Percentiles rank a stretch among this genome's conserved stretches.
phyloP scores from a whole-genome alignment of 2,329 filamentous ascomycete genomes.

The Cadophora sp. region DNA sequence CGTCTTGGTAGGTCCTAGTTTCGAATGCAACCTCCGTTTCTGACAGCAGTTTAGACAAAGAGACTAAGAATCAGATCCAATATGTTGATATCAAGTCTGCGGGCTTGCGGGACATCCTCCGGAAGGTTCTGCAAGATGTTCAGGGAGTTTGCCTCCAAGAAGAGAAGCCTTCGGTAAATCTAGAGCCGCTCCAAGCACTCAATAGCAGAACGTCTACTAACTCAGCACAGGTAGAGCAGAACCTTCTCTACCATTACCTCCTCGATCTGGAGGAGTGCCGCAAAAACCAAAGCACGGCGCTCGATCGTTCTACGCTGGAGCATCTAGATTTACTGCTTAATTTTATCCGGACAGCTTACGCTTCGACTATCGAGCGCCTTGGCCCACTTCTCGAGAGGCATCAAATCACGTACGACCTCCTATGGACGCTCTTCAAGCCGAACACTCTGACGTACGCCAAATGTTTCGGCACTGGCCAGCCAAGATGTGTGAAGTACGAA shows the following conservation, averaged over 20 bases:
- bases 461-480: conserved; percentile 32
- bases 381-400: conserved; percentile 37
- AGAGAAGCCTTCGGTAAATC: conserved; percentile 28
- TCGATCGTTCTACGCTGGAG: conserved; percentile 11
- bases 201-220: conserved; percentile 19
- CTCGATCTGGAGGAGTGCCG: conserved; percentile 24
- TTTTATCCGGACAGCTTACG: conserved; percentile 31
- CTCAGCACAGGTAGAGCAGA: conserved; percentile 25
- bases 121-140: conserved; percentile 42
- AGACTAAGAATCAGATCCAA: conserved; percentile 23
- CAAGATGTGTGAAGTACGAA: conserved; percentile 35
- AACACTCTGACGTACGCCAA: conserved; percentile 42
- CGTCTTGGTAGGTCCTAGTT: conserved; percentile 25
- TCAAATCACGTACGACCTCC: conserved; percentile 47
- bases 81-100: conserved; percentile 45
- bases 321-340: conserved; percentile 30
- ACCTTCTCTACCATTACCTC: conserved; percentile 29
- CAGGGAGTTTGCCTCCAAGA: conserved; percentile 43
- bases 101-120: conserved; percentile 43
- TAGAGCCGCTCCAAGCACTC: not conserved
- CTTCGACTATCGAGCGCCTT: conserved; percentile 21
- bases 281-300: not conserved
- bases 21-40: conserved; percentile 10
- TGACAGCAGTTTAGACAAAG: conserved; percentile 23
- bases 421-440: conserved; percentile 47